These are phyloP conservation scores for Fallopia convolvulus DNA, from an alignment of 148 eudicot species.

Conservation along the genomic window DNA sequence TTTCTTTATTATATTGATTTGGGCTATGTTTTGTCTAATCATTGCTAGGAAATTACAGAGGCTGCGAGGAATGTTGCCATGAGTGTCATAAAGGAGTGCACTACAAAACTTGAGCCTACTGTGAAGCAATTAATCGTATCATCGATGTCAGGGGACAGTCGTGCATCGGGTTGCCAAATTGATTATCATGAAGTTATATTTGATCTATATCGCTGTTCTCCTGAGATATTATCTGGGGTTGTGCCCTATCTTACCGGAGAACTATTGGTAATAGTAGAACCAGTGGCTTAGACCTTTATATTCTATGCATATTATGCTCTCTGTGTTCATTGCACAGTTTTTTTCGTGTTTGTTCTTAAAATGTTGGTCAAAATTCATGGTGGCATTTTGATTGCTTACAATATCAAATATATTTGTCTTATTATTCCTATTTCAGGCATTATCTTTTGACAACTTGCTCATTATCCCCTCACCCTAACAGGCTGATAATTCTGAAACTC, in stretches of 20 bases:
- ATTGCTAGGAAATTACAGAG: slow-evolving; percentile 44
- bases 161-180: slow-evolving; percentile 39
- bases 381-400: background rate
- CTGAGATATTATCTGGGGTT: slow-evolving; percentile 68
- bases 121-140: slow-evolving; percentile 79
- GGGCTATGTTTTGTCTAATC: slow-evolving; percentile 15
- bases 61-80: slow-evolving; percentile 83
- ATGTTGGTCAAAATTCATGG: background rate
- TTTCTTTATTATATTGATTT: background rate
- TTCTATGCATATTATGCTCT: background rate
- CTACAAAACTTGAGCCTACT: slow-evolving; percentile 77
- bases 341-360: background rate
- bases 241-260: slow-evolving; percentile 85
- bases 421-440: background rate
- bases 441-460: background rate
- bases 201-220: slow-evolving; percentile 84
- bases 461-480: slow-evolving; percentile 15
- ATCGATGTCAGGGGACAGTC: slow-evolving; percentile 67
- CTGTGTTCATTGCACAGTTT: background rate
- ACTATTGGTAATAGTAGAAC: slow-evolving; percentile 57
- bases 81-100: slow-evolving; percentile 66
- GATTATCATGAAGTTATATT: slow-evolving; percentile 75
- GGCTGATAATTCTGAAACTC: slow-evolving; percentile 78
- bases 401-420: background rate
- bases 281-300: background rate